phyloP scores from a whole-genome alignment of 768 basidiomycete genomes.

The Hortiboletus campestris region DNA sequence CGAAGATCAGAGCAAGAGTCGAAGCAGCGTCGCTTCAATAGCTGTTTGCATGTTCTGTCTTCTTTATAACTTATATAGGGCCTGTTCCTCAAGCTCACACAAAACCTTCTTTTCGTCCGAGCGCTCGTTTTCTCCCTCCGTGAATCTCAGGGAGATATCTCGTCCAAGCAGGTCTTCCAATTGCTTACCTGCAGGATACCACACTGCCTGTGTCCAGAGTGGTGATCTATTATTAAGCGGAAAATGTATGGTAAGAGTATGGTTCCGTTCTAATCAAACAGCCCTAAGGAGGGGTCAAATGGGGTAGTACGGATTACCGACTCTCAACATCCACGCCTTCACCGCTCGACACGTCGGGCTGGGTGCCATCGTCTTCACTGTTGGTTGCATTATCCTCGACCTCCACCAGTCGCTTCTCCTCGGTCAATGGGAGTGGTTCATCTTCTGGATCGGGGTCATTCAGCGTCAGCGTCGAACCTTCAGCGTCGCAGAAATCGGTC shows the following conservation, averaged over 20 bases:
- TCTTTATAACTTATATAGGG: no score
- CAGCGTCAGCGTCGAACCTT: constrained; percentile 31
- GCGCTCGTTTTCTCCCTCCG: no score
- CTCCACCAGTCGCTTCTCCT: constrained; percentile 3
- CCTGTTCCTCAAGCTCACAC: no score
- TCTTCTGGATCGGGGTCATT: constrained; percentile 28
- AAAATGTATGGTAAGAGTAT: constrained; percentile 7
- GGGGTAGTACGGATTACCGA: neutral
- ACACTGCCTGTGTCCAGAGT: neutral
- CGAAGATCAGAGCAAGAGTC: no score
- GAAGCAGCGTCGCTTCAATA: no score
- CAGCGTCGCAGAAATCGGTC: constrained; percentile 61
- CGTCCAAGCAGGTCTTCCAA: no score
- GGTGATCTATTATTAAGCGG: constrained; percentile 12
- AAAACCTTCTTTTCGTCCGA: no score
- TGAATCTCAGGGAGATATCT: no score
- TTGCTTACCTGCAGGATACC: no score
- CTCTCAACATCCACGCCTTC: neutral
- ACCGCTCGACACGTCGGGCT: neutral
- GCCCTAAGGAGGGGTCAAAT: neutral
- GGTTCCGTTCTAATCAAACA: neutral
- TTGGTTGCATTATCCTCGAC: neutral
- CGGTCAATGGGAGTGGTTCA: constrained; percentile 17
- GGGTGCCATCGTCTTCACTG: neutral
- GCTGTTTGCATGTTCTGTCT: no score